These are phyloP conservation scores for Plantago elongata DNA, from an alignment of 257 asterid species.

Conservation along the genomic window DNA sequence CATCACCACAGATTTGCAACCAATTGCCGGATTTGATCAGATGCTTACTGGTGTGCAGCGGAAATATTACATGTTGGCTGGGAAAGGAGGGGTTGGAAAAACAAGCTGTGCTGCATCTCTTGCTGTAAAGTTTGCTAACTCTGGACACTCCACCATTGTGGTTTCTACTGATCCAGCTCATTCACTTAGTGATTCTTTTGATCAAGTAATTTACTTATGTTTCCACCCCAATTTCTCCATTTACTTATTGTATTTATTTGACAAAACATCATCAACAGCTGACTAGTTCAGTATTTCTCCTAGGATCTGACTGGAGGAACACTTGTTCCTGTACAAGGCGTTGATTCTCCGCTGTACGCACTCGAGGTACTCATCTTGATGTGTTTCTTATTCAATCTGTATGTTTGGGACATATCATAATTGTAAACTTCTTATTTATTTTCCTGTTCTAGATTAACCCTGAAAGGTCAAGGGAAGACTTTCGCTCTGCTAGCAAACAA, in stretches of 20 bases:
- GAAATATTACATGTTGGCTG: conserved; percentile 72
- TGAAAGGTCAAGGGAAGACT: conserved; percentile 52
- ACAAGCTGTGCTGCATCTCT: conserved; percentile 86
- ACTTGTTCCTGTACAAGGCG: conserved; percentile 68
- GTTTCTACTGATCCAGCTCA: conserved; percentile 80
- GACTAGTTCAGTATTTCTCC: conserved; percentile 4
- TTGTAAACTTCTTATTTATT: neutral
- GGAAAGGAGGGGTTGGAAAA: conserved; percentile 87
- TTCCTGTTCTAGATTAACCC: conserved; percentile 48
- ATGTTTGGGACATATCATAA: conserved; percentile 5
- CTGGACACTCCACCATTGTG: conserved; percentile 62
- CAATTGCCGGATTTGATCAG: conserved; percentile 37
- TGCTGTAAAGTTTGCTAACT: conserved; percentile 63
- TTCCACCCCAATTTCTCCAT: neutral
- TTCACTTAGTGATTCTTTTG: conserved; percentile 75
- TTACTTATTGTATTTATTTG: too few relatives aligned
- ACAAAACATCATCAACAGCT: neutral
- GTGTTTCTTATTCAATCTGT: neutral
- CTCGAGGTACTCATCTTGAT: conserved; percentile 46
- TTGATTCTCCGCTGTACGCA: conserved; percentile 61
- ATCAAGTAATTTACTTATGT: conserved; percentile 42
- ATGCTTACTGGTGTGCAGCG: conserved; percentile 53
- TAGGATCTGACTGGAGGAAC: conserved; percentile 72
- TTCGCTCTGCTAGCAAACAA: conserved; percentile 32
- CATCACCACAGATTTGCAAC: conserved; percentile 30